Evolutionary conservation across 2,329 filamentous ascomycete genomes (phyloP), one percentile per base, ranked within the genome.

Genomic region (Aspergillus brunneoviolaceus): DNA sequence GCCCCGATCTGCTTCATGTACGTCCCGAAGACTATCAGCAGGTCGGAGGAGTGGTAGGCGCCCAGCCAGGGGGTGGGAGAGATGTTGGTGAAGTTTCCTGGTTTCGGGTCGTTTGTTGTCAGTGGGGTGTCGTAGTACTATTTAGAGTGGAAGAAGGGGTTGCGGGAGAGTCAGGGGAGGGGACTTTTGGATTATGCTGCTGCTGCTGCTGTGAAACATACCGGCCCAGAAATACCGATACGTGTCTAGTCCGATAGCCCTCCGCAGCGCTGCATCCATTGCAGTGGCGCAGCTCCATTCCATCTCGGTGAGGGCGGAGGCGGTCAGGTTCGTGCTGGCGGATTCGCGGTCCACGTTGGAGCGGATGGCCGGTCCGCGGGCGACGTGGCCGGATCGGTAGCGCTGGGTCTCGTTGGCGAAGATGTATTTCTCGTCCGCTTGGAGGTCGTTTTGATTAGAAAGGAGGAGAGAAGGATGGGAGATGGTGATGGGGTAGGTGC

Each of bases 191-290:
- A 23, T 23, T 5, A 23, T 23, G 4, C 23, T 21, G 21, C 21
- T 21, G 21, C 21, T 21, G 21, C 21, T 21, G 21, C 21, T 4
- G 23, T 23, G 23, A 4, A 23, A 23, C 57, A 76, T 75, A 55
- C 77, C 78, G 2, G 72, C 70, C 61, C 77, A 79, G 49, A 73
- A 67, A 64, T 77, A 80, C 21, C 77, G 75, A 63, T 74, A 79
- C 1, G 77, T 77, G 2, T 63, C 56, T n/a, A 66, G 42, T 2
- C 64, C 62, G 21, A 55, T 39, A 2, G 57, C 58, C 29, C 51
- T 51, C 1, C 59, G 60, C 55, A 63, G 10, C 2, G 45, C 56
- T 2, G 58, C 52, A 25, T 65, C 62, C 4, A 39, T 48, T 4
- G 55, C 59, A 16, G 58, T 58, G 9, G 57, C 35, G 29, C 64